These are phyloP conservation scores for Pythium sp. DNA, from an alignment of 352 stramenopile species.

Conservation along the genomic window DNA sequence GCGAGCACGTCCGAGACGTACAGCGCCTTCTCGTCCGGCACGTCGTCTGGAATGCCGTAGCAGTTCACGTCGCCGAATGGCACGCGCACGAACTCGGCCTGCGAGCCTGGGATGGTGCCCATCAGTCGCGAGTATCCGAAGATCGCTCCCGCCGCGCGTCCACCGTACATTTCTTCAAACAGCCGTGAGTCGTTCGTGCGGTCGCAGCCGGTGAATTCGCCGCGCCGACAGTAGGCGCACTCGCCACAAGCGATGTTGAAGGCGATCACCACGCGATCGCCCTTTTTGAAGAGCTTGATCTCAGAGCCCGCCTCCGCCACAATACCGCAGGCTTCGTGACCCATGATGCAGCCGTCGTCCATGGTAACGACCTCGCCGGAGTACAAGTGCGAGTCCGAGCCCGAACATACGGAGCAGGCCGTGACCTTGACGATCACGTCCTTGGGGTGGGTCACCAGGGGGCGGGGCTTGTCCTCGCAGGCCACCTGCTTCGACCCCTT, in stretches of 20 bases:
- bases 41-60: constrained; percentile 47
- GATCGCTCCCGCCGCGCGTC: constrained; percentile 57
- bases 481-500: constrained; percentile 21
- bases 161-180: constrained; percentile 61
- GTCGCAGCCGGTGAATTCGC: constrained; percentile 65
- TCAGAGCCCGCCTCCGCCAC: constrained; percentile 50
- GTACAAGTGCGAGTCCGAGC: constrained; percentile 37
- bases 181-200: constrained; percentile 63
- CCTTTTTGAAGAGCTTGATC: constrained; percentile 45
- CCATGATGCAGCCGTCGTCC: constrained; percentile 59
- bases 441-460: constrained; percentile 27
- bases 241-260: constrained; percentile 66
- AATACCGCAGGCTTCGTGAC: constrained; percentile 65
- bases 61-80: constrained; percentile 72
- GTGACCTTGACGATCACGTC: constrained; percentile 30
- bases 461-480: constrained; percentile 21
- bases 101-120: constrained; percentile 56
- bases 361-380: constrained; percentile 31
- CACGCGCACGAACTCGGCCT: constrained; percentile 76
- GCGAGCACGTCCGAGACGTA: constrained; percentile 41
- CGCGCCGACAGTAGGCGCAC: constrained; percentile 57
- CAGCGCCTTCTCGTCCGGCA: constrained; percentile 63
- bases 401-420: constrained; percentile 12
- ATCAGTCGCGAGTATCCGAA: constrained; percentile 54
- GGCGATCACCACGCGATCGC: constrained; percentile 70